Conservation (phyloP, 305 asterid genomes). For the Plantago coronopus region DNA sequence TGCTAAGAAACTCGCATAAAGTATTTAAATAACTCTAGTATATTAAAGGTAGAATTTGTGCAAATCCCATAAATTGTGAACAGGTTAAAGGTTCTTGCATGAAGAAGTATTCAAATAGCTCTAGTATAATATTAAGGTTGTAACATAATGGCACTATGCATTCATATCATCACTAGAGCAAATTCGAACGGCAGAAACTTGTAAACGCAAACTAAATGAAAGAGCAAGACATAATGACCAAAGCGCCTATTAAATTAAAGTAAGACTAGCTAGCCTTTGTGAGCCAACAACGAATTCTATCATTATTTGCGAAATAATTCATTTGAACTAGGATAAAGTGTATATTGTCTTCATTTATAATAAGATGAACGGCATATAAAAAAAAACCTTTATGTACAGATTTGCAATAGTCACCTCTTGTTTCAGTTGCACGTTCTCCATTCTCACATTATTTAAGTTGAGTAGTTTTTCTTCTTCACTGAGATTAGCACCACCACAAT, state of each 20-base stretch:
- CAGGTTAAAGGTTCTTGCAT: too few species aligned
- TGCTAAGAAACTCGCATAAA: too few species aligned
- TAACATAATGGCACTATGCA: too few species aligned
- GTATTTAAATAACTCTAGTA: too few species aligned
- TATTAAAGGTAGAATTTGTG: too few species aligned
- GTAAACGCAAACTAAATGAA: neutral
- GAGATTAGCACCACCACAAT: conserved; percentile 36
- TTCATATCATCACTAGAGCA: too few species aligned
- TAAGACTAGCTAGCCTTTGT: neutral
- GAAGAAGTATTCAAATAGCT: too few species aligned
- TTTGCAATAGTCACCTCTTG: conserved; percentile 40
- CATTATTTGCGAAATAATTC: neutral
- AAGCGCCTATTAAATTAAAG: neutral
- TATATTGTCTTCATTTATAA: neutral
- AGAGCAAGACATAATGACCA: neutral
- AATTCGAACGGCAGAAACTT: too few species aligned
- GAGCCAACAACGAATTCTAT: neutral
- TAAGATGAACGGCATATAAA: neutral
- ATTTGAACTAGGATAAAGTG: too few species aligned
- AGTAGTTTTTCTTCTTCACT: conserved; percentile 40
- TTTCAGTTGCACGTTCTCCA: conserved; percentile 53
- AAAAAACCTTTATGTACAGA: neutral
- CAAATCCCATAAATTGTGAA: too few species aligned
- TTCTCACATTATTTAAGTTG: conserved; percentile 35
- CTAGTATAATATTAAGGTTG: too few species aligned